Percentiles rank a stretch among this genome's conserved stretches.
Conservation (phyloP, 225 moss, liverwort and hornwort species). For the Thuidium tamariscinum region DNA sequence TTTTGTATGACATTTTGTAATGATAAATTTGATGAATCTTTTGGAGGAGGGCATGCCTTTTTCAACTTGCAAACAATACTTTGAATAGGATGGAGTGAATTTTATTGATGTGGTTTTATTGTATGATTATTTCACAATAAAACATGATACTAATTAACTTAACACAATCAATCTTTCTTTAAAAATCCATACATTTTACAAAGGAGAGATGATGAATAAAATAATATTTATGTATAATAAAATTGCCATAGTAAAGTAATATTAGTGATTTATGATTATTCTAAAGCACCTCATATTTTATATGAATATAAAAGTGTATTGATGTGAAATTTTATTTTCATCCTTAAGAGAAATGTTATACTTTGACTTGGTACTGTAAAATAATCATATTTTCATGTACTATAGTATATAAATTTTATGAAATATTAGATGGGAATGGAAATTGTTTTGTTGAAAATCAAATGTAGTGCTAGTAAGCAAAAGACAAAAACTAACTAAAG, state of each 20-base stretch:
- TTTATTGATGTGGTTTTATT: neutral
- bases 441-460: no score
- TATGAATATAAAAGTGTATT: neutral
- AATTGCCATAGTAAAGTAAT: no score
- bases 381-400: neutral
- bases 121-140: no score
- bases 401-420: neutral
- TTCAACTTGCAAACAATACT: neutral
- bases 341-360: rapidly evolving
- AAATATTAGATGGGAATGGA: neutral
- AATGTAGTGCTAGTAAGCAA: neutral
- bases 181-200: no score
- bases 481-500: neutral
- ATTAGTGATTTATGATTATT: no score
- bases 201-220: no score
- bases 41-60: rapidly evolving
- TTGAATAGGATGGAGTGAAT: neutral
- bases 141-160: rapidly evolving
- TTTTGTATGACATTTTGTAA: neutral
- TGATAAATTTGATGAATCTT: rapidly evolving
- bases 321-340: neutral
- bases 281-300: no score
- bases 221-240: no score
- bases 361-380: neutral
- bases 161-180: no score